Conservation (phyloP, 345 rosid species). For the Linum trigynum region DNA sequence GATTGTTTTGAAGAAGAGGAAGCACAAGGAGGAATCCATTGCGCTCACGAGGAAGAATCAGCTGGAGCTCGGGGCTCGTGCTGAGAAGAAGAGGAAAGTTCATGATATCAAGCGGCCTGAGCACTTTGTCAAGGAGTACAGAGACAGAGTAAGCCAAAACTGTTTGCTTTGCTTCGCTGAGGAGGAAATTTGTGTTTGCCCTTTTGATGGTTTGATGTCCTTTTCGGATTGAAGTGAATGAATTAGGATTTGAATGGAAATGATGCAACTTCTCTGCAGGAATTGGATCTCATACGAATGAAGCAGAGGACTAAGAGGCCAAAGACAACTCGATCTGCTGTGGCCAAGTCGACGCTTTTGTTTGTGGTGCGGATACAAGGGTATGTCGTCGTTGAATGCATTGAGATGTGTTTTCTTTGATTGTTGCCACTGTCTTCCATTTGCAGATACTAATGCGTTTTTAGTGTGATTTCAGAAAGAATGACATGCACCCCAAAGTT, state of each 20-base stretch:
- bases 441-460: background rate
- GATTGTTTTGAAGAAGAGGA: slow-evolving; percentile 83
- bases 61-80: slow-evolving; percentile 51
- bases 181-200: no score
- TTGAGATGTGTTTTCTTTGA: background rate
- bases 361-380: slow-evolving; percentile 76
- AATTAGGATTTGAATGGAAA: no score
- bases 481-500: slow-evolving; percentile 70
- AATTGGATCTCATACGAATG: slow-evolving; percentile 72
- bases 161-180: no score
- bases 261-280: slow-evolving; percentile 23
- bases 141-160: slow-evolving; percentile 42
- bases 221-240: no score
- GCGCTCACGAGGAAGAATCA: slow-evolving; percentile 69
- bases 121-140: slow-evolving; percentile 55
- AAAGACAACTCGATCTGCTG: slow-evolving; percentile 22
- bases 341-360: slow-evolving; percentile 40
- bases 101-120: slow-evolving; percentile 75
- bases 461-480: slow-evolving; percentile 37
- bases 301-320: slow-evolving; percentile 65
- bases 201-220: no score
- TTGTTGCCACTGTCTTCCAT: background rate
- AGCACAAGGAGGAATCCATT: slow-evolving; percentile 52
- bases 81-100: slow-evolving; percentile 36
- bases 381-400: slow-evolving; percentile 19